A percentile compares a stretch with the other conserved stretches of the same genome.
Evolutionary conservation across 2,329 filamentous ascomycete genomes (phyloP).

Genomic region (Pseudohalonectria lignicola): DNA sequence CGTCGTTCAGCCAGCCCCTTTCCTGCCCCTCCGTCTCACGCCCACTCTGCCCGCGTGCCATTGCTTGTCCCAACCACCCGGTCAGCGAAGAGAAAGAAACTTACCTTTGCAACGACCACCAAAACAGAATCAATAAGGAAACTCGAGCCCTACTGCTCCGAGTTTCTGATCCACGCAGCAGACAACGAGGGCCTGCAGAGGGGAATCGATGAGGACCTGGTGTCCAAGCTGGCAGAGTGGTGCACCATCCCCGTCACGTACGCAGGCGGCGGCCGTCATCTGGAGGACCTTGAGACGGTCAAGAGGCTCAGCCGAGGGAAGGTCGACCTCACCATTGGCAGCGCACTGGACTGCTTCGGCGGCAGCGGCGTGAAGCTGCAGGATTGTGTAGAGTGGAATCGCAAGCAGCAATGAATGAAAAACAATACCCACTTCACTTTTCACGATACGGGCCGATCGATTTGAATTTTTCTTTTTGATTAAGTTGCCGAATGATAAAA

Average conservation of each 20-base stretch:
- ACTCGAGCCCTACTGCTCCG: conserved; percentile 85
- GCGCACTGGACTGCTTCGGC: conserved; percentile 91
- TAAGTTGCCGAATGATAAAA: neutral
- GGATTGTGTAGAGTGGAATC: conserved; percentile 86
- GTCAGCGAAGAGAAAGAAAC: neutral
- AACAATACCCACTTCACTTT: too few relatives aligned
- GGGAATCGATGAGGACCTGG: conserved; percentile 80
- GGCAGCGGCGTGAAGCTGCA: conserved; percentile 77
- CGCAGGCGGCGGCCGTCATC: conserved; percentile 77
- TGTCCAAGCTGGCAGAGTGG: conserved; percentile 68
- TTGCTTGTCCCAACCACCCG: neutral
- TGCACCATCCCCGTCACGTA: conserved; percentile 91
- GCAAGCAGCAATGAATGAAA: conserved; percentile 22
- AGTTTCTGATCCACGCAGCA: conserved; percentile 94
- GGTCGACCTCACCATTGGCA: conserved; percentile 91
- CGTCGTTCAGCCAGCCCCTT: too few relatives aligned
- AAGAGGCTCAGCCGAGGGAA: conserved; percentile 67
- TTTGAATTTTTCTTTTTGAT: neutral
- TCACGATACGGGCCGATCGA: too few relatives aligned
- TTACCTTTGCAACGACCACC: neutral
- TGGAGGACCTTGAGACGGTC: conserved; percentile 76
- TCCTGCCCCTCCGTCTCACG: neutral
- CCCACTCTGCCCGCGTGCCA: neutral
- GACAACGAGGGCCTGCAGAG: conserved; percentile 91
- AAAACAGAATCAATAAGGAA: conserved; percentile 61